phyloP scores from a whole-genome alignment of 164 flowering plant species.

The Buxus sempervirens region DNA sequence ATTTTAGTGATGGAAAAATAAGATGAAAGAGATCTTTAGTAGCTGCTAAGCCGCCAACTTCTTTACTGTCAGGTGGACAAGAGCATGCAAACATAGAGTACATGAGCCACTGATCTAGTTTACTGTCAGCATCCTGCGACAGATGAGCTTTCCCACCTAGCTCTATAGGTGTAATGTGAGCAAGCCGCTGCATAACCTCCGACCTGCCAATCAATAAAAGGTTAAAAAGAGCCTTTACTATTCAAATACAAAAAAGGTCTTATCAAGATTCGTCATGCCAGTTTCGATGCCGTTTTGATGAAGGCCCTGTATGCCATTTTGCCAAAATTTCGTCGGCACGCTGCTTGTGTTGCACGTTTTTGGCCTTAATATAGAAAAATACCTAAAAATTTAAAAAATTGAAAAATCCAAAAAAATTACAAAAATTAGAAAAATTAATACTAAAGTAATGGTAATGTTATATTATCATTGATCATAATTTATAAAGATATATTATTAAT shows the following conservation, averaged over 20 bases:
- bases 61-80: slow-evolving; percentile 76
- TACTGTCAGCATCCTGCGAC: slow-evolving; percentile 83
- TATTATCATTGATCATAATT: too few relatives aligned
- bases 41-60: slow-evolving; percentile 50
- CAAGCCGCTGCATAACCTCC: slow-evolving; percentile 85
- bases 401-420: too few relatives aligned
- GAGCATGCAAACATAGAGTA: slow-evolving; percentile 96
- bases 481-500: too few relatives aligned
- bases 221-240: not conserved
- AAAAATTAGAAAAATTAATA: too few relatives aligned
- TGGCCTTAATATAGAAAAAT: too few relatives aligned
- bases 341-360: too few relatives aligned
- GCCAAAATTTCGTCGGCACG: too few relatives aligned
- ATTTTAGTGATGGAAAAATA: slow-evolving; percentile 87
- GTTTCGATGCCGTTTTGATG: not conserved
- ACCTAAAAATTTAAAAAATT: too few relatives aligned
- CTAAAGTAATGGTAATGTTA: too few relatives aligned
- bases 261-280: too few relatives aligned
- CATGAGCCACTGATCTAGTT: slow-evolving; percentile 97
- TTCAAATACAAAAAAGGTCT: not conserved
- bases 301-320: too few relatives aligned
- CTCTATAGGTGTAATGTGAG: slow-evolving; percentile 82
- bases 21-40: slow-evolving; percentile 79
- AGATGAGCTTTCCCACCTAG: slow-evolving; percentile 94
- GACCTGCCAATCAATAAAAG: slow-evolving; percentile 40